Percentiles rank a stretch among this genome's conserved stretches.
These are phyloP conservation scores for Berkeleyomyces basicola DNA, from an alignment of 2,329 filamentous ascomycete species.

Conservation along the genomic window DNA sequence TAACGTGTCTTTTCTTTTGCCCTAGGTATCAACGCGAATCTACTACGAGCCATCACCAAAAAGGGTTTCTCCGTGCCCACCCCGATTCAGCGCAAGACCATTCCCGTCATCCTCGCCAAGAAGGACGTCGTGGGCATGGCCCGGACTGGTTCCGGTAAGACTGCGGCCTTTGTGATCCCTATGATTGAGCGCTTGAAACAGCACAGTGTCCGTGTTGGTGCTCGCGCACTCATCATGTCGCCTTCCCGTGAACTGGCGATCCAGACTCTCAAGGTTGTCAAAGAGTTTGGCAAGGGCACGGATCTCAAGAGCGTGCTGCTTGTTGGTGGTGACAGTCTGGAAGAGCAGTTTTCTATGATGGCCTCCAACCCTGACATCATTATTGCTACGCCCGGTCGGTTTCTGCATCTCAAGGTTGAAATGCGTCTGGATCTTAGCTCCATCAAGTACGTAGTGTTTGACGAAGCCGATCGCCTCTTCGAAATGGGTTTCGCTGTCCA, in stretches of 20 bases:
- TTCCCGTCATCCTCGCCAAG: slow-evolving; percentile 74
- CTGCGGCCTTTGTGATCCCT: slow-evolving; percentile 91
- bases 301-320: slow-evolving; percentile 81
- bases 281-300: slow-evolving; percentile 79
- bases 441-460: slow-evolving; percentile 87
- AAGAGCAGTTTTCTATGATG: slow-evolving; percentile 90
- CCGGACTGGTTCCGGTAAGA: slow-evolving; percentile 95
- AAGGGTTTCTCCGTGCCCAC: slow-evolving; percentile 96
- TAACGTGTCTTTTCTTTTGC: neutral
- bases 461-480: slow-evolving; percentile 91
- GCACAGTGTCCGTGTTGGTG: slow-evolving; percentile 74
- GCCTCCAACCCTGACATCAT: slow-evolving; percentile 90
- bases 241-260: slow-evolving; percentile 87
- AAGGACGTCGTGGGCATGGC: slow-evolving; percentile 99
- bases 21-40: slow-evolving; percentile 55
- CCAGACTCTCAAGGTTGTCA: slow-evolving; percentile 90
- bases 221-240: slow-evolving; percentile 73
- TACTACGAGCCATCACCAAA: slow-evolving; percentile 78
- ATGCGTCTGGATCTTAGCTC: slow-evolving; percentile 87
- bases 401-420: slow-evolving; percentile 91
- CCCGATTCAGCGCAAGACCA: slow-evolving; percentile 92
- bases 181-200: slow-evolving; percentile 90
- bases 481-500: slow-evolving; percentile 98
- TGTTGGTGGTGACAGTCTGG: slow-evolving; percentile 86
- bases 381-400: slow-evolving; percentile 91